phyloP scores from a whole-genome alignment of 768 basidiomycete genomes.

The Trichaptum fuscoviolaceum region DNA sequence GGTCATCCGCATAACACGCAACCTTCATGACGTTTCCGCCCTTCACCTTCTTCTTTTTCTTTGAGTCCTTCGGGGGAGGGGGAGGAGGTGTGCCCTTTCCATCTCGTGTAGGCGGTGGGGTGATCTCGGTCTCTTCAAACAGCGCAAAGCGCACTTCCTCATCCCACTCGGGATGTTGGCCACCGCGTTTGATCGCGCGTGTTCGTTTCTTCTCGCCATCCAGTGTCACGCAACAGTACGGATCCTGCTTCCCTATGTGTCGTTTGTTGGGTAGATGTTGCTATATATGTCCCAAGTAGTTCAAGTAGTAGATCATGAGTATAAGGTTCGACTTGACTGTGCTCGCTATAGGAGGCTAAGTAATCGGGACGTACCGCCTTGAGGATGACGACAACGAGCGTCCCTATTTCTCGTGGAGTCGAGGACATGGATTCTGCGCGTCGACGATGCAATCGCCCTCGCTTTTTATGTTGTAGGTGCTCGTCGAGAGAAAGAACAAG shows the following conservation, averaged over 20 bases:
- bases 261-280: constrained; percentile 87
- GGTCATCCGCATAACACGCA: constrained; percentile 91
- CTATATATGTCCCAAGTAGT: constrained; percentile 32
- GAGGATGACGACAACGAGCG: constrained; percentile 87
- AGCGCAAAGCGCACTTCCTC: constrained; percentile 94
- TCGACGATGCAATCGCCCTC: not conserved
- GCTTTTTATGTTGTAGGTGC: not conserved
- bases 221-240: constrained; percentile 78
- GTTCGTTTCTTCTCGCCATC: constrained; percentile 84
- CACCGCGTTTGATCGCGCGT: constrained; percentile 92
- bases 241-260: constrained; percentile 96
- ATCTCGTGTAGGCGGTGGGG: constrained; percentile 36
- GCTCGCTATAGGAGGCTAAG: not conserved
- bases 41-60: constrained; percentile 46
- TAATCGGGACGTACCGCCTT: constrained; percentile 69
- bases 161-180: constrained; percentile 99
- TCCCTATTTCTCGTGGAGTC: constrained; percentile 76
- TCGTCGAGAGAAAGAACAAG: not conserved
- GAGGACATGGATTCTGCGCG: constrained; percentile 41
- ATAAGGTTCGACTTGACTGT: constrained; percentile 18
- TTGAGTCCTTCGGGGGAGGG: constrained; percentile 59
- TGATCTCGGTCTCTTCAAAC: constrained; percentile 64
- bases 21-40: constrained; percentile 74
- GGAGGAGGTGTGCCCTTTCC: constrained; percentile 53
- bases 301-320: constrained; percentile 6